These are phyloP conservation scores for Agrocybe praecox DNA, from an alignment of 768 basidiomycete genomes.

Conservation along the genomic window DNA sequence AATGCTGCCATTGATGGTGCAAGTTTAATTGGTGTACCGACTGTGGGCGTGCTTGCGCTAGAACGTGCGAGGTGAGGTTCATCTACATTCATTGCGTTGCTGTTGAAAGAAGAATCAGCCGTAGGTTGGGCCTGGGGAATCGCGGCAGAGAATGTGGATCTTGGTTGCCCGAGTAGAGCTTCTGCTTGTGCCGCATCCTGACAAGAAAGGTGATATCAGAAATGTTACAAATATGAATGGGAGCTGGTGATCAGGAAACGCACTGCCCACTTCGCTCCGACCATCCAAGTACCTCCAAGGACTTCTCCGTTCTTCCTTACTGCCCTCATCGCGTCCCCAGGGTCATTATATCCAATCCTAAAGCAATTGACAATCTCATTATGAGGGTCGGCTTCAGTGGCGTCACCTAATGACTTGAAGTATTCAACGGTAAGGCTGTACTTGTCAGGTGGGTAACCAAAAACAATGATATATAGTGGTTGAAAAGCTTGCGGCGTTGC, in stretches of 20 bases:
- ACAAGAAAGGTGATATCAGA: not conserved
- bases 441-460: conserved; percentile 86
- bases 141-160: conserved; percentile 19
- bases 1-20: conserved; percentile 77
- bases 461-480: conserved; percentile 72
- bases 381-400: conserved; percentile 69
- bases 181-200: conserved; percentile 69
- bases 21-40: conserved; percentile 73
- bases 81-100: conserved; percentile 51
- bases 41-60: conserved; percentile 36
- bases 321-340: conserved; percentile 76
- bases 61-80: conserved; percentile 30
- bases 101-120: conserved; percentile 12
- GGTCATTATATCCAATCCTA: conserved; percentile 70
- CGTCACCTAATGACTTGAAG: conserved; percentile 71
- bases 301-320: conserved; percentile 85
- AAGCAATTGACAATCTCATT: conserved; percentile 80
- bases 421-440: conserved; percentile 73
- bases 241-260: conserved; percentile 24
- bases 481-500: conserved; percentile 30
- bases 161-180: conserved; percentile 45
- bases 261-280: conserved; percentile 87
- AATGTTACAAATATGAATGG: not conserved
- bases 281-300: conserved; percentile 75
- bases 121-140: conserved; percentile 21